Evolutionary conservation across 208 protist species (phyloP).

Genomic region (Jaenimonas drosophilae): DNA sequence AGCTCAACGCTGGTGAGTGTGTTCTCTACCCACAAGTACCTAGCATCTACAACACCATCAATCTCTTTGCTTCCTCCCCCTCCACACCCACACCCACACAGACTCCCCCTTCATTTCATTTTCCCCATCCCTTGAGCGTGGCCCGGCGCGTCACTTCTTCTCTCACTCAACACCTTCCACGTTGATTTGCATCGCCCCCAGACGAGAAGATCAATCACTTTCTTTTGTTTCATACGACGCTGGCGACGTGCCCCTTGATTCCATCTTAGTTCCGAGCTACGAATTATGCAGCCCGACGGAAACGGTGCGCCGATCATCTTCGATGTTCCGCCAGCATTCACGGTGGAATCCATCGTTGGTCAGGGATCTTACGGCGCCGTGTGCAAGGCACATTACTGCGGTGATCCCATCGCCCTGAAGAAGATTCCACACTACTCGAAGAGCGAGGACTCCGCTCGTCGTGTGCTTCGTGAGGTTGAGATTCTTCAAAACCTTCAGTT

Average conservation of each 20-base stretch:
- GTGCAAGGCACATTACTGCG: constrained; percentile 76
- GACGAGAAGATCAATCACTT: too few species aligned
- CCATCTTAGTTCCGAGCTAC: background rate
- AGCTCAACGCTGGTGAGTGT: too few species aligned
- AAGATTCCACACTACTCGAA: constrained; percentile 86
- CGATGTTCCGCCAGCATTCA: constrained; percentile 79
- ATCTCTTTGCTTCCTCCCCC: too few species aligned
- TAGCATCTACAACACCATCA: too few species aligned
- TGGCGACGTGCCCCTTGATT: constrained; percentile 1
- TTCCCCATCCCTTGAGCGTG: too few species aligned
- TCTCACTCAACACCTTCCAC: too few species aligned
- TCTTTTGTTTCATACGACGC: constrained; percentile 3
- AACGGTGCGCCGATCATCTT: constrained; percentile 63
- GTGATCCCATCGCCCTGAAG: constrained; percentile 79
- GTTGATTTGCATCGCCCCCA: too few species aligned
- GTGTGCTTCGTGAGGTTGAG: constrained; percentile 84
- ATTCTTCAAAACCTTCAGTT: constrained; percentile 82
- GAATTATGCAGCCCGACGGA: background rate
- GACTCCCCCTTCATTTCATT: too few species aligned
- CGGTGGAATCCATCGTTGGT: constrained; percentile 86
- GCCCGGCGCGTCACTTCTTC: too few species aligned
- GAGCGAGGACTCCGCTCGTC: constrained; percentile 65
- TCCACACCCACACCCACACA: too few species aligned
- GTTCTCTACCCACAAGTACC: too few species aligned
- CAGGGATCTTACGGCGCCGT: constrained; percentile 92